phyloP scores from a whole-genome alignment of 352 stramenopile genomes.

The Globisporangium ultimum region DNA sequence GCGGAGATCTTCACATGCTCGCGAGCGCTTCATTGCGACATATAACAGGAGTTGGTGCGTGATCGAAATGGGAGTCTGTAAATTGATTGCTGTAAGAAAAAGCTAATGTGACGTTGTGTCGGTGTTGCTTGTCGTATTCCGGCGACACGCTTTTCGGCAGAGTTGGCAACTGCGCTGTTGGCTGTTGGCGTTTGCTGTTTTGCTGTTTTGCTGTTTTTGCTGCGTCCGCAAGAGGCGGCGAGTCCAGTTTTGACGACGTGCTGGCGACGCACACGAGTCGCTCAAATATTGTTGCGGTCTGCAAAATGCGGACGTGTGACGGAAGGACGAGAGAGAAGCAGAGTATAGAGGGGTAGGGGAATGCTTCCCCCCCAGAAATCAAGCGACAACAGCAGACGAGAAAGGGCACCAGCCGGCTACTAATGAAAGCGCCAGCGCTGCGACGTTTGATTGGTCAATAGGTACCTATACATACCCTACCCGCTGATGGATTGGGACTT shows the following conservation, averaged over 20 bases:
- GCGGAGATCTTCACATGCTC: conserved; percentile 65
- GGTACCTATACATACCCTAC: neutral
- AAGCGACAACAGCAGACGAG: conserved; percentile 14
- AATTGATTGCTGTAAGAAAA: neutral
- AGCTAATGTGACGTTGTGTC: conserved; percentile 1
- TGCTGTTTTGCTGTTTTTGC: neutral
- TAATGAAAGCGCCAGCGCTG: neutral
- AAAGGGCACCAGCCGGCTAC: conserved; percentile 1
- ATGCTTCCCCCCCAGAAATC: conserved; percentile 6
- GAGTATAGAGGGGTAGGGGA: conserved; percentile 4
- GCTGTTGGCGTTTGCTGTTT: neutral
- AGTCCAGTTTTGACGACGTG: conserved; percentile 1
- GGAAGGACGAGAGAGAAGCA: conserved; percentile 7
- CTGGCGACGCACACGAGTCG: neutral
- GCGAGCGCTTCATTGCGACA: conserved; percentile 59
- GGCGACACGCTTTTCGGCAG: no score
- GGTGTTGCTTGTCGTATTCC: neutral
- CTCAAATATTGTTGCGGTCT: neutral
- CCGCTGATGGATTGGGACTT: neutral
- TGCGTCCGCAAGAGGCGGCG: neutral
- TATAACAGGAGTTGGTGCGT: conserved; percentile 5
- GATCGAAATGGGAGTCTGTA: neutral
- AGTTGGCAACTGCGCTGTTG: no score
- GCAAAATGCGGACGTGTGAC: conserved; percentile 3
- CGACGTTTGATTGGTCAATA: neutral